phyloP scores from a whole-genome alignment of 805 yeast species.

The Groenewaldozyma tartarivorans region DNA sequence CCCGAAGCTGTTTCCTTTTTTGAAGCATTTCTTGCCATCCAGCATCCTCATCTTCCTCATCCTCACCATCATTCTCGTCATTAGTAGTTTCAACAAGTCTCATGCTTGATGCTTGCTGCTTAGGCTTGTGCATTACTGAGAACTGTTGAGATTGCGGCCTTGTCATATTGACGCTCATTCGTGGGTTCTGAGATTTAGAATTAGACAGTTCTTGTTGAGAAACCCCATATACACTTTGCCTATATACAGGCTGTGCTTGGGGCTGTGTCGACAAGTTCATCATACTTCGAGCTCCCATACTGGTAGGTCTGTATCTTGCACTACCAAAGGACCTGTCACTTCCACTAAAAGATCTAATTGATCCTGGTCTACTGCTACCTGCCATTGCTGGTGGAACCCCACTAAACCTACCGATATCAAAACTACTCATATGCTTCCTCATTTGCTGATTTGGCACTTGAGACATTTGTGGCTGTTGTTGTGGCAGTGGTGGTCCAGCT shows the following conservation, averaged over 20 bases:
- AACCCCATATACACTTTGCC: no score
- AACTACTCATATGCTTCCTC: constrained; percentile 13
- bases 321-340: constrained; percentile 11
- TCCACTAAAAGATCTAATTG: constrained; percentile 15
- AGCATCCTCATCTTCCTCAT: constrained; percentile 19
- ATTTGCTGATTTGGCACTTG: neutral
- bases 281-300: no score
- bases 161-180: no score
- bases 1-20: constrained; percentile 16
- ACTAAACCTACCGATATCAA: constrained; percentile 7
- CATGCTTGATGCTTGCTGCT: constrained; percentile 2
- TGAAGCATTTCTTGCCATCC: constrained; percentile 19
- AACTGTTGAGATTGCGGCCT: neutral
- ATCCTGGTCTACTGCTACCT: constrained; percentile 10
- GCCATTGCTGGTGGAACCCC: neutral
- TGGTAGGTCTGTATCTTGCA: constrained; percentile 4
- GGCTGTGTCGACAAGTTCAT: no score
- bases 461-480: constrained; percentile 4
- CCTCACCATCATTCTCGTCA: constrained; percentile 14
- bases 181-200: no score
- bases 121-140: neutral
- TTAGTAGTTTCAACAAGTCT: neutral
- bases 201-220: no score
- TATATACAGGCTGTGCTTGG: no score
- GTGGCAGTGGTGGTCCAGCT: constrained; percentile 4